These are phyloP conservation scores for Euphorbia peplus DNA, from an alignment of 345 rosid species.

Conservation along the genomic window DNA sequence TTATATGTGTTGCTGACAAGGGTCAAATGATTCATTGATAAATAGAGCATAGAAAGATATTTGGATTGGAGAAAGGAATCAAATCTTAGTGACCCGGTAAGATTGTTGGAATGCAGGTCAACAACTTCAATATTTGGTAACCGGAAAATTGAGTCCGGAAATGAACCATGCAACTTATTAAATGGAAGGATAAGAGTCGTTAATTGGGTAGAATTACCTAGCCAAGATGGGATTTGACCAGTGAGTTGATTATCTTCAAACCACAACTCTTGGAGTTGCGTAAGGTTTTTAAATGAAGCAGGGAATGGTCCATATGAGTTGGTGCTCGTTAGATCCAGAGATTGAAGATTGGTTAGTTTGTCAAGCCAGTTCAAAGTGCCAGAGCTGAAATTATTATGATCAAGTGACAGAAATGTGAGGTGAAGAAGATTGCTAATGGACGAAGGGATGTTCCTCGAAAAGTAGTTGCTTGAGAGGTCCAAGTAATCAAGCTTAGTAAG, in stretches of 20 bases:
- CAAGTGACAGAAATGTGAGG: neutral
- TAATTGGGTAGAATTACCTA: neutral
- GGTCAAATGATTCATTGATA: conserved; percentile 15
- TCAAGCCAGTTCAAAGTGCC: neutral
- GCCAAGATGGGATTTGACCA: conserved; percentile 14
- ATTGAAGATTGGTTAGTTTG: neutral
- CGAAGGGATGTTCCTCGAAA: neutral
- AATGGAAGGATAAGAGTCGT: neutral
- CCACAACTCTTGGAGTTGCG: neutral
- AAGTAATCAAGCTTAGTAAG: neutral
- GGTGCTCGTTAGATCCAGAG: neutral
- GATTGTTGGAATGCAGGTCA: neutral
- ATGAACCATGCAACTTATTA: neutral
- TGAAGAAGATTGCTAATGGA: neutral
- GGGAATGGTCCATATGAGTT: neutral
- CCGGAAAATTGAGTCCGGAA: neutral
- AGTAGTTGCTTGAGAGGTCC: neutral
- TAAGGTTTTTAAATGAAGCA: neutral
- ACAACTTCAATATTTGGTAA: neutral
- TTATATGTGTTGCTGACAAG: neutral
- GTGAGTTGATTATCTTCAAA: neutral
- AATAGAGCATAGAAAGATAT: neutral
- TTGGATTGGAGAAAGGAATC: too few species aligned
- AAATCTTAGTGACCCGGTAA: neutral
- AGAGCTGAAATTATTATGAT: neutral